phyloP scores from a whole-genome alignment of 129 eudicot species.

The Deinandra increscens region DNA sequence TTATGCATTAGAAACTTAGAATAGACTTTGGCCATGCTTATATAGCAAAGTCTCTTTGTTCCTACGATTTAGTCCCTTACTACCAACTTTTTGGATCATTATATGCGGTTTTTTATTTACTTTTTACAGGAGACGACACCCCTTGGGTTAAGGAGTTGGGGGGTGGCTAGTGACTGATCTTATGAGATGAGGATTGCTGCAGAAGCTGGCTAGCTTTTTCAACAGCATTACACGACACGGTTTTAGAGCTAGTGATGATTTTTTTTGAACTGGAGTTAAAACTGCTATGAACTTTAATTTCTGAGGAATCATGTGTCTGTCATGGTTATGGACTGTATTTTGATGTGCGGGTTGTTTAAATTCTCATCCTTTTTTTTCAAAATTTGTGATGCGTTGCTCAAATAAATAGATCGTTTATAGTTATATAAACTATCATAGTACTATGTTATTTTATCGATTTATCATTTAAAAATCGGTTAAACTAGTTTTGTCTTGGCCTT shows the following conservation, averaged over 20 bases:
- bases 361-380: neutral
- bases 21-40: too few relatives aligned
- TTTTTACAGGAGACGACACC: conserved; percentile 32
- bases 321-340: neutral
- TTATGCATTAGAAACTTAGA: too few relatives aligned
- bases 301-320: conserved; percentile 7
- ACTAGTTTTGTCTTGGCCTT: too few relatives aligned
- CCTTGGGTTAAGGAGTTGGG: conserved; percentile 32
- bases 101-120: neutral
- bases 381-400: neutral
- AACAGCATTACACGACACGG: conserved; percentile 9
- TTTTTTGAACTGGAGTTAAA: conserved; percentile 3
- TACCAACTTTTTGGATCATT: neutral
- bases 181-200: conserved; percentile 6
- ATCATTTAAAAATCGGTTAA: too few relatives aligned
- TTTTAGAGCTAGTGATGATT: neutral
- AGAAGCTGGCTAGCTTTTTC: conserved; percentile 20
- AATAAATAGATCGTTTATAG: too few relatives aligned
- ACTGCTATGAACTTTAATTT: neutral
- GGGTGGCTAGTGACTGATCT: conserved; percentile 1
- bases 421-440: too few relatives aligned
- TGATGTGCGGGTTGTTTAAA: neutral
- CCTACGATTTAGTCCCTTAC: neutral
- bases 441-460: too few relatives aligned
- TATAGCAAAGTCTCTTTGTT: neutral